Evolutionary conservation across 768 basidiomycete genomes (phyloP), one percentile per base, ranked within the genome.

Genomic region (Lactarius tabidus): DNA sequence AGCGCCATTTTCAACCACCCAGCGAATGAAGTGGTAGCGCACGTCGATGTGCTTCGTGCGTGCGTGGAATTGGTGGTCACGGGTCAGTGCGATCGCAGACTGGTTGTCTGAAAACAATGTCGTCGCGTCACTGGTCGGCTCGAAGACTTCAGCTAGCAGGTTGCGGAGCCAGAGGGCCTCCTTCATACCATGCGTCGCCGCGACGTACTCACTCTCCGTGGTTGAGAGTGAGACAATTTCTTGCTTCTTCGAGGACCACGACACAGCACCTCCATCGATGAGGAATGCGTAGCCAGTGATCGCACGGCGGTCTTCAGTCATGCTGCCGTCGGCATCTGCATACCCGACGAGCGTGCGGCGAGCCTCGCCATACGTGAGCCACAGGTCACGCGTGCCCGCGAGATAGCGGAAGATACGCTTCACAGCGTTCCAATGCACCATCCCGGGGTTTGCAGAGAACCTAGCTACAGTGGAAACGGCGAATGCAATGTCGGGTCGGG

Each of bases 201-300:
- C 79, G 17, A 80, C 73, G 68, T 80, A 82, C 72, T 83, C 81
- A 0, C 79, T 77, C 67, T 84, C 79, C 4, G 73, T 74, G n/a
- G n/a, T n/a, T n/a, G n/a, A n/a, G n/a, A n/a, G n/a, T n/a, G n/a
- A n/a, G n/a, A n/a, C n/a, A n/a, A n/a, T n/a, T n/a, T n/a, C n/a
- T n/a, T n/a, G n/a, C n/a, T n/a, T n/a, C n/a, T n/a, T n/a, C n/a
- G n/a, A 76, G 31, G 70, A 70, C 81, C 82, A 84, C 3, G 73
- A 67, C 6, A 83, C 70, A 2, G 76, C 70, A 4, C 75, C 79
- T 70, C 65, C 58, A 73, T 70, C 26, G 17, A 10, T 41, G 36
- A 64, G 63, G 18, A 15, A 31, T 0, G 68, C 60, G 73, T 71
- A 51, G 72, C 69, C 38, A 80, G 67, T 3, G 78, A 78, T 3